Base-by-base conservation (phyloP, 2,329 filamentous ascomycete genomes). In the Aureobasidium leucospermi region DNA sequence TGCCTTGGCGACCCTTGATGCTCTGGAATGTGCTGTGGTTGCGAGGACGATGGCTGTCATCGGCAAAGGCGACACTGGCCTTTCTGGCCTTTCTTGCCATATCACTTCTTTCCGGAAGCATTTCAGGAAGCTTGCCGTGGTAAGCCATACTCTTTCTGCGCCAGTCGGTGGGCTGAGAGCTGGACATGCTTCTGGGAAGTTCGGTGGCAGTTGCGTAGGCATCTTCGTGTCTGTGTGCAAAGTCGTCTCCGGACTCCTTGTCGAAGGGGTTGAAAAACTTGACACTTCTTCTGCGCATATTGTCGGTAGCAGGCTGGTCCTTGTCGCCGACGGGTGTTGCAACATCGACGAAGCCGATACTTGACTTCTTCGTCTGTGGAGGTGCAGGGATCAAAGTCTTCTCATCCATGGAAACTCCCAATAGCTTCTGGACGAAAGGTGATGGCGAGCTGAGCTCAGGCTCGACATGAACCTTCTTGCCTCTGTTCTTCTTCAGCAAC, bases 191-290 rank as follows among this genome's bases (percentile, higher is more conserved):
- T 46, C 52, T 46, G 7, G 51, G 39, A 2, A 36, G 9, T 16
- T 46, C 31, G 4, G 31, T 7, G 13, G 41, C 52, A 2, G 52
- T 13, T 15, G 52, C 16, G 19, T 36, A 57, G n/a, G 52, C 52
- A 16, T n/a, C 6, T 15, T n/a, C n/a, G 29, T 55, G 29, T 29
- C 34, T 15, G 19, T 57, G 46, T 5, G 23, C 52, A 29, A 45
- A 45, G 7, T 57, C 38, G 8, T 45, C 42, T 19, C 38, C 52
- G 7, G 39, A 6, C 2, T 34, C 51, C 1, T 11, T 13, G 19
- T 57, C 42, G 42, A 57, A 57, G 23, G 52, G 52, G n/a, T 57
- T 57, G 31, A 46, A 45, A 6, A 45, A 57, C 16, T 46, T 57
- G 29, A 46, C 52, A 41, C 52, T 57, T 46, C 42, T 46, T 57